Evolutionary conservation across 2,329 filamentous ascomycete species (phyloP).

Genomic region (Fusarium poae): DNA sequence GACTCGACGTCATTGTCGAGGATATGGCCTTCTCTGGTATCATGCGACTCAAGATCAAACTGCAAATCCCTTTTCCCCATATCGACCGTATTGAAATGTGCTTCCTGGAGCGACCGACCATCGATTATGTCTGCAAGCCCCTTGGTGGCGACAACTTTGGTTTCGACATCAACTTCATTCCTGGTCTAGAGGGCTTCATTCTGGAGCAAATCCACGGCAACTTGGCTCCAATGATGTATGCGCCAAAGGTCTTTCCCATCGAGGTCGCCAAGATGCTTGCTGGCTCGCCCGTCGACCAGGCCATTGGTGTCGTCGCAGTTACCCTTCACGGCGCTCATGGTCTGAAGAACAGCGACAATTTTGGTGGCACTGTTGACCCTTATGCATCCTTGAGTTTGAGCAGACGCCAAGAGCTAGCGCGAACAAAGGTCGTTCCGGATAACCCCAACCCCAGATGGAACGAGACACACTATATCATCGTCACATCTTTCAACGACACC

Average conservation of each 20-base stretch:
- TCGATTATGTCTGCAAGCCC: conserved; percentile 98
- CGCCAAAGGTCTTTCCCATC: conserved; percentile 96
- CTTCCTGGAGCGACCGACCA: conserved; percentile 87
- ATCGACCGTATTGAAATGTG: conserved; percentile 95
- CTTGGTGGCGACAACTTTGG: conserved; percentile 94
- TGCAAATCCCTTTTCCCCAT: conserved; percentile 95
- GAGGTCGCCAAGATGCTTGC: conserved; percentile 99
- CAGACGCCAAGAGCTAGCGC: conserved; percentile 81
- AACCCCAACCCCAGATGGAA: conserved; percentile 93
- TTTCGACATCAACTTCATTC: conserved; percentile 99
- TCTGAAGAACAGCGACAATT: conserved; percentile 95
- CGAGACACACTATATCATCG: conserved; percentile 94
- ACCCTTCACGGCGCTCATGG: conserved; percentile 92
- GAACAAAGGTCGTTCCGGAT: conserved; percentile 89
- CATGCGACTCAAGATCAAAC: conserved; percentile 97
- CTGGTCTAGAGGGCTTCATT: conserved; percentile 92
- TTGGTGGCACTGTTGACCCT: conserved; percentile 90
- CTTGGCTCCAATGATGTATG: conserved; percentile 97
- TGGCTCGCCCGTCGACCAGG: conserved; percentile 92
- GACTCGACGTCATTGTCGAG: conserved; percentile 96
- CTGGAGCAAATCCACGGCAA: conserved; percentile 96
- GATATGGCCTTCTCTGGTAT: conserved; percentile 96
- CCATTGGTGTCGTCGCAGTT: conserved; percentile 91
- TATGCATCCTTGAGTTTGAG: conserved; percentile 90
- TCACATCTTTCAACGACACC: conserved; percentile 90